Percentiles rank a stretch among this genome's conserved stretches.
These are phyloP conservation scores for Paramecium sonneborni DNA, from an alignment of 73 alveolate species.

Conservation along the genomic window DNA sequence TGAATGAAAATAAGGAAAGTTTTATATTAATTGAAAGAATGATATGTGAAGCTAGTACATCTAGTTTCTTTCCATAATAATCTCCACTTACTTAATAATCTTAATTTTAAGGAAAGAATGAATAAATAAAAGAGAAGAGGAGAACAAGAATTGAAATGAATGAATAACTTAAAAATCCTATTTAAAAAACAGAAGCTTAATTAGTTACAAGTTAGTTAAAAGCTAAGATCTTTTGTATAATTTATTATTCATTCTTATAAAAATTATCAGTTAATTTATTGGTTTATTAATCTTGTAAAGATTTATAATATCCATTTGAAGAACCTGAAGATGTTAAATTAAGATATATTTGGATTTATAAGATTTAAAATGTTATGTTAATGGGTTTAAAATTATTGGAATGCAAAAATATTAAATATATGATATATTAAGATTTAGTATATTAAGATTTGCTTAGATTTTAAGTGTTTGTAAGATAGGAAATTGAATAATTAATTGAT, in stretches of 20 bases:
- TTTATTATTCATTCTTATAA: constrained; percentile 4
- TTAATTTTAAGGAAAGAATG: background rate
- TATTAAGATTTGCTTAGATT: background rate
- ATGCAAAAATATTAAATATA: constrained; percentile 30
- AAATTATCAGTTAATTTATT: constrained; percentile 18
- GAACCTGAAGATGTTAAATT: constrained; percentile 49
- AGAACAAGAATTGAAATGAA: background rate
- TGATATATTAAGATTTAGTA: background rate
- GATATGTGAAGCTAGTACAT: constrained; percentile 44
- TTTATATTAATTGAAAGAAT: constrained; percentile 24
- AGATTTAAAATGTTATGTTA: constrained; percentile 23
- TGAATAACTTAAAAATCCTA: constrained; percentile 10
- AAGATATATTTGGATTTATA: constrained; percentile 29
- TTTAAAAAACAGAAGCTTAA: background rate
- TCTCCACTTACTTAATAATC: background rate
- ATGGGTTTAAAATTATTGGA: constrained; percentile 14
- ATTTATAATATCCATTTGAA: constrained; percentile 15
- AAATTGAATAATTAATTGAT: constrained; percentile 13
- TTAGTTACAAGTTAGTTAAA: background rate
- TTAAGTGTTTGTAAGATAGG: background rate
- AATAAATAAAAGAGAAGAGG: constrained; percentile 10
- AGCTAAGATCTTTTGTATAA: constrained; percentile 28
- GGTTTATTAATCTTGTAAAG: background rate
- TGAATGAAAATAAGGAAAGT: constrained; percentile 43
- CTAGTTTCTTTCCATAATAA: constrained; percentile 42